Percentiles rank a stretch among this genome's conserved stretches.
phyloP scores from a whole-genome alignment of 1,284 basidiomycete genomes.

The Cystobasidium sp. region DNA sequence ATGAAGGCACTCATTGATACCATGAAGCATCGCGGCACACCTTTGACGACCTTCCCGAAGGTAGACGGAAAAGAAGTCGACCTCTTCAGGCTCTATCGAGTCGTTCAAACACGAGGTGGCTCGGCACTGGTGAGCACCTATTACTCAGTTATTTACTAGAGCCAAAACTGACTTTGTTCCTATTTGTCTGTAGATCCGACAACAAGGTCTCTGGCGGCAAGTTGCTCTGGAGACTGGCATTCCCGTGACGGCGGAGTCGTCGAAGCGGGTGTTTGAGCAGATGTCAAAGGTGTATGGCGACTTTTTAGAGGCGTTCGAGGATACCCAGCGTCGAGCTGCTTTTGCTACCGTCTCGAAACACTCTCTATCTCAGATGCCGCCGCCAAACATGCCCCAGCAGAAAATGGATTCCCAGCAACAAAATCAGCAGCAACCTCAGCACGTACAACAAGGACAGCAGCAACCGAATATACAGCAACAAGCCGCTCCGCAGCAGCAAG shows the following conservation, averaged over 20 bases:
- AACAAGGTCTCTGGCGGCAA: constrained; percentile 46
- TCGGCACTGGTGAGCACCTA: constrained; percentile 45
- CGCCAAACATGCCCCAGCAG: constrained; percentile 19
- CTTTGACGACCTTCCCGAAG: constrained; percentile 48
- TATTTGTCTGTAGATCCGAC: constrained; percentile 44
- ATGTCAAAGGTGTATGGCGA: constrained; percentile 48
- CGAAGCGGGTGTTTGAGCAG: constrained; percentile 46
- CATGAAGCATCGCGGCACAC: constrained; percentile 51
- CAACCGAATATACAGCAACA: constrained; percentile 25
- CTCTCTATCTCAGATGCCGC: constrained; percentile 19
- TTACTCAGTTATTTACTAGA: no score
- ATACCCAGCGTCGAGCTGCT: constrained; percentile 45
- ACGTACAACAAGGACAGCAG: background rate
- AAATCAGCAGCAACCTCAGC: constrained; percentile 31
- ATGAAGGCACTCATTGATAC: constrained; percentile 52
- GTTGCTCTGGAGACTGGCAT: constrained; percentile 49
- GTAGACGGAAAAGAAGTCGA: constrained; percentile 51
- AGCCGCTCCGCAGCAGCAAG: constrained; percentile 3
- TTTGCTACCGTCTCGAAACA: constrained; percentile 41
- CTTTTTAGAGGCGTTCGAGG: constrained; percentile 51
- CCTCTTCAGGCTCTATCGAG: constrained; percentile 50
- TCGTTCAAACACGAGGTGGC: constrained; percentile 47
- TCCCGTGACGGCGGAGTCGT: constrained; percentile 45
- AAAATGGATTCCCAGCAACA: background rate
- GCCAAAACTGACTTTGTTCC: background rate